Evolutionary conservation across 257 asterid genomes (phyloP).

Genomic region (Dorcoceras hygrometricum): DNA sequence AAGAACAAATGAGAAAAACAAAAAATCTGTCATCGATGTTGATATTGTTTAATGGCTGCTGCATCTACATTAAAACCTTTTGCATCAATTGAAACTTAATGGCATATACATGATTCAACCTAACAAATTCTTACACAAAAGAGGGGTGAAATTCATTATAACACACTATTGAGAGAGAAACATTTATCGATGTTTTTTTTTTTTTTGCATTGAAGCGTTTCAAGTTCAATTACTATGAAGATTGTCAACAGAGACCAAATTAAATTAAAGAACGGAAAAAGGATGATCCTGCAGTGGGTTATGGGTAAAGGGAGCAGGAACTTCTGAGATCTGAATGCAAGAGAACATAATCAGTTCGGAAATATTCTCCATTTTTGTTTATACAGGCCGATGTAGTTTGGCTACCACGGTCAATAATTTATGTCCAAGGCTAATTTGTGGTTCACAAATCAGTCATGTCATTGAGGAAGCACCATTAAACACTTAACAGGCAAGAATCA

Average conservation of each 20-base stretch:
- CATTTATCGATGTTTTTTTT: neutral
- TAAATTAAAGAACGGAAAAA: neutral
- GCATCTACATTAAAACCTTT: slow-evolving; percentile 5
- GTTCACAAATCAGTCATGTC: too few species aligned
- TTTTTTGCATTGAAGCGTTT: neutral
- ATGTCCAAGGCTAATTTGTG: neutral
- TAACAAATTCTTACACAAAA: neutral
- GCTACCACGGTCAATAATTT: neutral
- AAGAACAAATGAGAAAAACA: neutral
- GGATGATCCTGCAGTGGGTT: neutral
- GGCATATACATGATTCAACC: neutral
- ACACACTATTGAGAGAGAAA: neutral
- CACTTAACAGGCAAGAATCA: too few species aligned
- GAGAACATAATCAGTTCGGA: neutral
- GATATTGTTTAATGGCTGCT: neutral
- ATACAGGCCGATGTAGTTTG: neutral
- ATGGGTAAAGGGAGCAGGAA: neutral
- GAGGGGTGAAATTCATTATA: neutral
- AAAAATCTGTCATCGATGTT: neutral
- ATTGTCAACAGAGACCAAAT: neutral
- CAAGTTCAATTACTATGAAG: neutral
- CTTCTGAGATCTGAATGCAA: neutral
- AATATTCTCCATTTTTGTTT: neutral
- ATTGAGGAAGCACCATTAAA: too few species aligned
- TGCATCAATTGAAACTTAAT: slow-evolving; percentile 10